Evolutionary conservation across 345 rosid species (phyloP).

Genomic region (Nephelium lappaceum): DNA sequence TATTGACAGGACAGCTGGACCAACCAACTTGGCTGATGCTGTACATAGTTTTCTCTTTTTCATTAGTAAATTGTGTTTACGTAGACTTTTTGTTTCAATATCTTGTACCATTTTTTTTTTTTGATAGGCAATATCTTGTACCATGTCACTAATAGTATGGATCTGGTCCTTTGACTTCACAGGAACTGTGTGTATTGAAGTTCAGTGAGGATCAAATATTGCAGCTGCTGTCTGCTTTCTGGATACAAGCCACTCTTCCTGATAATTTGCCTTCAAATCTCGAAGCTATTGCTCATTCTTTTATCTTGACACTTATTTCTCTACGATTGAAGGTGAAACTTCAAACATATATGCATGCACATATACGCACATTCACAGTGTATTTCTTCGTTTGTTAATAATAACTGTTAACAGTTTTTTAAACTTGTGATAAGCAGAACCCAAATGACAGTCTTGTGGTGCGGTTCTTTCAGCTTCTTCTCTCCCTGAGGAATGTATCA

Average conservation of each 20-base stretch:
- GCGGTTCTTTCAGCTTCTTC: conserved; percentile 81
- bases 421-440: conserved; percentile 52
- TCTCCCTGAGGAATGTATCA: conserved; percentile 63
- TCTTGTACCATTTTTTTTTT: too few relatives aligned
- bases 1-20: conserved; percentile 58
- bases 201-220: conserved; percentile 86
- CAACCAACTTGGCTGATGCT: conserved; percentile 49
- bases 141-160: not conserved
- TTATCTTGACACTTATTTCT: conserved; percentile 65
- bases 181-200: conserved; percentile 77
- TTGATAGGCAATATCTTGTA: not conserved
- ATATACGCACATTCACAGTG: not conserved
- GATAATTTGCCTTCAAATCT: conserved; percentile 82
- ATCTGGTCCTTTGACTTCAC: conserved; percentile 27
- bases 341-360: not conserved
- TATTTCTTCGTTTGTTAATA: not conserved
- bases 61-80: not conserved
- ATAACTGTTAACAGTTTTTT: conserved; percentile 8
- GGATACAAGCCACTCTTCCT: conserved; percentile 78
- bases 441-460: conserved; percentile 57
- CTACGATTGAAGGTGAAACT: conserved; percentile 67
- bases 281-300: conserved; percentile 94
- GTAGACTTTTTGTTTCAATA: not conserved
- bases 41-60: conserved; percentile 33
- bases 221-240: conserved; percentile 83